Evolutionary conservation across 108 stramenopile genomes (phyloP).

Genomic region (Cyclostephanos tholiformis): DNA sequence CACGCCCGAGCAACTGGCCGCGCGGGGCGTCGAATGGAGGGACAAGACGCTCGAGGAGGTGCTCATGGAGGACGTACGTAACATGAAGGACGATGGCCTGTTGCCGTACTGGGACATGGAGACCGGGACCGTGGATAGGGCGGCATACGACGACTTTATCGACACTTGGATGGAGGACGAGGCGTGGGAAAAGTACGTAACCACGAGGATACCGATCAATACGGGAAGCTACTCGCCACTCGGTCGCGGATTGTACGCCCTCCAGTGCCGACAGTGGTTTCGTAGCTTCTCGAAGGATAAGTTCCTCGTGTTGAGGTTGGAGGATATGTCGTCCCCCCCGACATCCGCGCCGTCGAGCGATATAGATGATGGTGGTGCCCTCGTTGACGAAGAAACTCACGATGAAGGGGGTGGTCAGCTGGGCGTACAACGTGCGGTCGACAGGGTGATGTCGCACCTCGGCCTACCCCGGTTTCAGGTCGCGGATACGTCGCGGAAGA

Average conservation of each 20-base stretch:
- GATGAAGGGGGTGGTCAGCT: slow-evolving; percentile 3
- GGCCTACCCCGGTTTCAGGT: slow-evolving; percentile 55
- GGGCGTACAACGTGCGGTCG: slow-evolving; percentile 53
- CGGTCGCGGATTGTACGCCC: slow-evolving; percentile 89
- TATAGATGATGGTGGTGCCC: background rate
- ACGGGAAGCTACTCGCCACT: slow-evolving; percentile 91
- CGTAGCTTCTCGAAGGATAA: slow-evolving; percentile 68
- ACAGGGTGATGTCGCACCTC: slow-evolving; percentile 52
- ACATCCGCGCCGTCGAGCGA: background rate
- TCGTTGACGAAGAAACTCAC: background rate
- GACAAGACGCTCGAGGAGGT: slow-evolving; percentile 86
- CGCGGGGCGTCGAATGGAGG: slow-evolving; percentile 80
- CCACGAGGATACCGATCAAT: slow-evolving; percentile 69
- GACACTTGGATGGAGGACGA: slow-evolving; percentile 62
- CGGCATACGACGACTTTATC: slow-evolving; percentile 53
- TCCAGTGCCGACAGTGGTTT: slow-evolving; percentile 94
- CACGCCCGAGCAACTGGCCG: slow-evolving; percentile 78
- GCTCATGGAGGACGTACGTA: slow-evolving; percentile 70
- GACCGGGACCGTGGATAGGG: slow-evolving; percentile 52
- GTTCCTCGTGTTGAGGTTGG: slow-evolving; percentile 80
- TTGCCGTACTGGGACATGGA: slow-evolving; percentile 78
- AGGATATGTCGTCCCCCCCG: slow-evolving; percentile 60
- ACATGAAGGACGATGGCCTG: slow-evolving; percentile 73
- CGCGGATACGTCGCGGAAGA: slow-evolving; percentile 41
- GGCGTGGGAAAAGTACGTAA: slow-evolving; percentile 72